Conservation (phyloP, 2,329 filamentous ascomycete species). For the Sclerotinia borealis region DNA sequence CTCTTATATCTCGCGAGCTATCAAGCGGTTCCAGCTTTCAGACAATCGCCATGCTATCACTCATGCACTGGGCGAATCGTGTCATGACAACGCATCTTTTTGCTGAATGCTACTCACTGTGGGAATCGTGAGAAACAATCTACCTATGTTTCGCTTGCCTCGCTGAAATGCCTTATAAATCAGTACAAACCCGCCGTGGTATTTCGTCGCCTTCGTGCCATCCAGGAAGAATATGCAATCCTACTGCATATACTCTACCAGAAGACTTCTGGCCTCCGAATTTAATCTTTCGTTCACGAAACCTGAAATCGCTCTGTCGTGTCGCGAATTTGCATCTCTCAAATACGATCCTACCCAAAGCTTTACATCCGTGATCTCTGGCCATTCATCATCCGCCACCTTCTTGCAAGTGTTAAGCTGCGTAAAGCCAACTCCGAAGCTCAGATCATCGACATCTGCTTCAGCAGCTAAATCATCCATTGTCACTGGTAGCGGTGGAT, state of each 20-base stretch:
- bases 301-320: constrained; percentile 61
- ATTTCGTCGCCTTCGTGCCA: constrained; percentile 6
- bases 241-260: constrained; percentile 42
- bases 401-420: constrained; percentile 85
- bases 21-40: neutral
- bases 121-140: constrained; percentile 12
- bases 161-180: constrained; percentile 11
- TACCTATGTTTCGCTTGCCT: constrained; percentile 11
- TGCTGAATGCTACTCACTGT: constrained; percentile 10
- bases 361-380: constrained; percentile 74
- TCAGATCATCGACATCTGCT: constrained; percentile 88
- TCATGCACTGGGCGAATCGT: neutral
- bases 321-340: constrained; percentile 68
- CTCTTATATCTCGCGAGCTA: neutral
- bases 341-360: constrained; percentile 63
- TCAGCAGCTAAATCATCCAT: constrained; percentile 77
- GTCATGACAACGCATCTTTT: neutral
- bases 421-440: constrained; percentile 92
- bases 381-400: constrained; percentile 70
- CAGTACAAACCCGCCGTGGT: constrained; percentile 7
- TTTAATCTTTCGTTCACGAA: constrained; percentile 69
- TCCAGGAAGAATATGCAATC: neutral
- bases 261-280: constrained; percentile 47
- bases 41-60: neutral
- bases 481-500: constrained; percentile 64